Percentiles rank a stretch among this genome's conserved stretches.
Conservation (phyloP, 768 basidiomycete species). For the Gloeopeniophorella convolvens region DNA sequence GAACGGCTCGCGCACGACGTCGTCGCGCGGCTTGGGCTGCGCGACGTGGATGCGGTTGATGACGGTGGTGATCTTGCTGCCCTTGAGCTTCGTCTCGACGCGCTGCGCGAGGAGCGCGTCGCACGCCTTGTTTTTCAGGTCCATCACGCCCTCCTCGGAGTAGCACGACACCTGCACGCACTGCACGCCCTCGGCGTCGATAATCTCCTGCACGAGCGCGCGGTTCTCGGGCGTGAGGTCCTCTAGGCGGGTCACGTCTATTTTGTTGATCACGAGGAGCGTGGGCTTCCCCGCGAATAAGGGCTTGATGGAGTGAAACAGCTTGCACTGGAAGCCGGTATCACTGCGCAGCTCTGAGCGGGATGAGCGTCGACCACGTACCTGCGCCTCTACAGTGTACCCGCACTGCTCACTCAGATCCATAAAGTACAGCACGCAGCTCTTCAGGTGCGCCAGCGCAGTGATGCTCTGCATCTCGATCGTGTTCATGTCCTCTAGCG, state of each 20-base stretch:
- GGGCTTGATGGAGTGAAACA: constrained; percentile 99
- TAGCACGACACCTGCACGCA: constrained; percentile 87
- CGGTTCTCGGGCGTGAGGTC: constrained; percentile 74
- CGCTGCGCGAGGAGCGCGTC: constrained; percentile 92
- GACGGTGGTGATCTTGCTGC: constrained; percentile 85
- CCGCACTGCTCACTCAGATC: constrained; percentile 98
- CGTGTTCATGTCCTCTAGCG: constrained; percentile 99
- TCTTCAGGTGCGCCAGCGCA: constrained; percentile 91
- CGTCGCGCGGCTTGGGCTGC: constrained; percentile 83
- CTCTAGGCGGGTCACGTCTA: constrained; percentile 84
- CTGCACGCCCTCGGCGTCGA: constrained; percentile 61
- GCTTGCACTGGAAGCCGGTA: constrained; percentile 64
- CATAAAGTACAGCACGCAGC: constrained; percentile 97
- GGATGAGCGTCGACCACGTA: constrained; percentile 31
- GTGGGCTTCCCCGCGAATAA: constrained; percentile 92
- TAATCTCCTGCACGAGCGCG: constrained; percentile 82
- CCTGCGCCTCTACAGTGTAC: constrained; percentile 94
- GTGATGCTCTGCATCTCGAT: constrained; percentile 99
- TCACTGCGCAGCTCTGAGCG: neutral
- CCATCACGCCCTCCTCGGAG: constrained; percentile 97
- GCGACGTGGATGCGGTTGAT: constrained; percentile 96
- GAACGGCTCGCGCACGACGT: constrained; percentile 79
- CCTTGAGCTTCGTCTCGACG: constrained; percentile 91
- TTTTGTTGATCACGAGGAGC: constrained; percentile 95
- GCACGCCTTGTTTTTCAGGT: constrained; percentile 91